Base-by-base conservation (phyloP, 306 rosid genomes). In the Luffa acutangula region DNA sequence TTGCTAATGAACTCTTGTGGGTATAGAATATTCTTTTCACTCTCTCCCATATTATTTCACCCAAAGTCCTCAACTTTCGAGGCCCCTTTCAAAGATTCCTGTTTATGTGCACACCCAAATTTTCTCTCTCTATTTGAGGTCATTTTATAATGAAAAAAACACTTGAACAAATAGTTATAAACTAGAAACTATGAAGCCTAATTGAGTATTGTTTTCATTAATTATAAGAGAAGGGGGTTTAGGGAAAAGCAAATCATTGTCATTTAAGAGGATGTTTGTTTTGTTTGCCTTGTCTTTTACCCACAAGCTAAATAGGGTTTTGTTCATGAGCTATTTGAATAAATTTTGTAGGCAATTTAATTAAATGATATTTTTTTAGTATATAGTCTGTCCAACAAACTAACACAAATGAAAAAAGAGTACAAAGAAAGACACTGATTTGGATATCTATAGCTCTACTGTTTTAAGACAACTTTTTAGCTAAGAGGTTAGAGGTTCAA, bases 1-100 rank as follows among this genome's bases (percentile, higher is more conserved):
- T 93, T 81, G 90, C 80, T 88, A 86, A 91, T 93, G 96, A 89
- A 90, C 91, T 87, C 34, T 93, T 80, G 82, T 84, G 91, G 83
- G 88, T 57, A 76, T 13, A 87, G 98, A 90, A 93, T 93, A 91
- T 93, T 90, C 98, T 90, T 89, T 89, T 89, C 89, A 57, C 76
- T 71, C 75, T 82, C 83, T 83, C 90, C 81, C 90, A 87, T 88
- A 80, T 88, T 88, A 80, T 88, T 85, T 78, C 64, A 77, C 65
- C 79, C 82, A 85, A 90, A 84, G 12, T 1, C 51, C 59, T 80
- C 98, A 89, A 88, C 98, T 91, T 90, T 91, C 98, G 87, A 90
- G 87, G 83, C 88, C 84, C 67, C 80, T 73, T 71, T 80, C 34
- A 80, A 79, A 91, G 94, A 93, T 93, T 88, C 97, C 33, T 41